Percentiles rank a stretch among this genome's conserved stretches.
These are phyloP conservation scores for Eremothecium sinecaudum DNA, from an alignment of 1,139 yeast genomes.

Conservation along the genomic window DNA sequence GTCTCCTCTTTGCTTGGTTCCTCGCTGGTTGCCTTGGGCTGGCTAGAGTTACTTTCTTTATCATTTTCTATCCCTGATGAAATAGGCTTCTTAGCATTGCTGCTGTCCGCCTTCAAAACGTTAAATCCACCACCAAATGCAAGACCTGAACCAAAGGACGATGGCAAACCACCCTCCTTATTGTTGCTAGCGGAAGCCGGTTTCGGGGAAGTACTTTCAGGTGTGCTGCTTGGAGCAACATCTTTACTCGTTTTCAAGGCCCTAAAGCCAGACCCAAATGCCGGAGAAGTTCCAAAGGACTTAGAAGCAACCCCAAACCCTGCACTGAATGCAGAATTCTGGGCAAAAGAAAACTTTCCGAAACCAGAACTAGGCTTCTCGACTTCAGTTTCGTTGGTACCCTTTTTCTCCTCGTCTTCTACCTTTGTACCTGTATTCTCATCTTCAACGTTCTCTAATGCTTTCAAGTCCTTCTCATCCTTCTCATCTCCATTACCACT, in stretches of 20 bases:
- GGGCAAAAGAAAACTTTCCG: constrained; percentile 46
- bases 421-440: constrained; percentile 4
- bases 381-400: too few relatives aligned
- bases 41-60: constrained; percentile 5
- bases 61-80: constrained; percentile 1
- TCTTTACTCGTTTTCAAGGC: constrained; percentile 16
- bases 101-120: constrained; percentile 19
- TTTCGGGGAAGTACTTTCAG: too few relatives aligned
- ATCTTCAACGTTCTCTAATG: constrained; percentile 3
- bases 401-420: constrained; percentile 3
- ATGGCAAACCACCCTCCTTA: constrained; percentile 3
- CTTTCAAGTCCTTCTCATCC: constrained; percentile 7
- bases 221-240: not conserved
- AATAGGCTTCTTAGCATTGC: constrained; percentile 2
- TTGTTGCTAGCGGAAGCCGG: constrained; percentile 8
- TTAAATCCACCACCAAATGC: constrained; percentile 30
- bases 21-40: constrained; percentile 7
- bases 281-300: constrained; percentile 32
- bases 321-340: constrained; percentile 45
- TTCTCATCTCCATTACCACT: constrained; percentile 8
- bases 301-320: constrained; percentile 53
- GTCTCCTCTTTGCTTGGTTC: not conserved
- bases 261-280: constrained; percentile 27
- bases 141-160: constrained; percentile 27
- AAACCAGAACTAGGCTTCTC: not conserved